Conservation (phyloP, 805 yeast species). For the Wickerhamomyces pijperi region DNA sequence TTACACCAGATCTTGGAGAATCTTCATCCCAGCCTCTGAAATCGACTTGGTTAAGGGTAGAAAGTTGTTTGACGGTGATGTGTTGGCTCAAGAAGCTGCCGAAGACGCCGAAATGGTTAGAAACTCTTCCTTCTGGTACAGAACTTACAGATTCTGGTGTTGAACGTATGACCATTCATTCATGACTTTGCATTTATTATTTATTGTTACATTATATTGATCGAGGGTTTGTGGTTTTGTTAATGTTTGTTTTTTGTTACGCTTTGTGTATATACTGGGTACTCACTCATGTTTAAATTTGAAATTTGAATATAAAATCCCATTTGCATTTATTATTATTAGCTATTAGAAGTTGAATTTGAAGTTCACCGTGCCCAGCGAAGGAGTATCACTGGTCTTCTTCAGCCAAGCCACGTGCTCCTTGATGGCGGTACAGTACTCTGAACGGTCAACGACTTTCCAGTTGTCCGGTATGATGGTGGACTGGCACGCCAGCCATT, state of each 20-base stretch:
- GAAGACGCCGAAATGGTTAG: conserved; percentile 20
- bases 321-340: too few relatives aligned
- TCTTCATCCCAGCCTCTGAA: conserved; percentile 26
- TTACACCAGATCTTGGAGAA: conserved; percentile 25
- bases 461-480: conserved; percentile 16
- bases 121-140: conserved; percentile 9
- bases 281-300: too few relatives aligned
- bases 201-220: too few relatives aligned
- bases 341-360: too few relatives aligned
- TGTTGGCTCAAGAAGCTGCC: conserved; percentile 28
- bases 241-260: too few relatives aligned
- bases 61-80: conserved; percentile 30
- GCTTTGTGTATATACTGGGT: too few relatives aligned
- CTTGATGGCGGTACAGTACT: conserved; percentile 15
- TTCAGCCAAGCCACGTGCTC: conserved; percentile 17
- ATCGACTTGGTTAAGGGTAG: conserved; percentile 36
- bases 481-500: conserved; percentile 21
- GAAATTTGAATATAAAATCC: background rate
- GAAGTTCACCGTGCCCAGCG: conserved; percentile 9
- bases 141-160: conserved; percentile 19
- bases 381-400: conserved; percentile 19
- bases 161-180: conserved; percentile 4
- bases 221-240: too few relatives aligned
- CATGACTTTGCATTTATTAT: too few relatives aligned
- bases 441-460: conserved; percentile 12